Conservation (phyloP, 1,139 yeast genomes). For the Pichia sorboxylosa region DNA sequence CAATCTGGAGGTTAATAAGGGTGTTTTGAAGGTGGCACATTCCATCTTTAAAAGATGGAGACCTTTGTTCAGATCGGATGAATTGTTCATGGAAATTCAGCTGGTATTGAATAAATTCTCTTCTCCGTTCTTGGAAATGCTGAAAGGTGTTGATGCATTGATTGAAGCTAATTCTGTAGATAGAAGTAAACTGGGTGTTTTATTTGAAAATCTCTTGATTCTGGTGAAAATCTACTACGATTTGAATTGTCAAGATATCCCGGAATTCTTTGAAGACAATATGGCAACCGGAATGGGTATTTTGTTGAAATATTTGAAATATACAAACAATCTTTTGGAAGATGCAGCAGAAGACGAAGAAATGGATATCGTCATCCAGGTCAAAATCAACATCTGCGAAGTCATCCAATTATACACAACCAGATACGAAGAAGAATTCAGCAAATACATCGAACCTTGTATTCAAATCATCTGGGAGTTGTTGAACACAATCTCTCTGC, state of each 20-base stretch:
- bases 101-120: conserved; percentile 78
- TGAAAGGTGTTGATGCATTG: conserved; percentile 53
- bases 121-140: conserved; percentile 62
- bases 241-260: conserved; percentile 93
- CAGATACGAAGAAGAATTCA: conserved; percentile 86
- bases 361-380: conserved; percentile 57
- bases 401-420: conserved; percentile 76
- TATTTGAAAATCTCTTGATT: conserved; percentile 62
- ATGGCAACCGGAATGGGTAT: conserved; percentile 66
- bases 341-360: conserved; percentile 59
- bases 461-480: conserved; percentile 77
- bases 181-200: conserved; percentile 37
- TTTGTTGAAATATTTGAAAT: conserved; percentile 67
- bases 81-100: conserved; percentile 74
- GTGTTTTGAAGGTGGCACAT: conserved; percentile 85
- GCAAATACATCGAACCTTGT: conserved; percentile 60
- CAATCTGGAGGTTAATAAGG: conserved; percentile 69
- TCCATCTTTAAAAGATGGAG: conserved; percentile 96
- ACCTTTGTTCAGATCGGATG: conserved; percentile 86
- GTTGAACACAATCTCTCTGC: conserved; percentile 53
- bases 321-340: conserved; percentile 42
- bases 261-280: conserved; percentile 94
- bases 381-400: conserved; percentile 78
- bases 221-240: conserved; percentile 79
- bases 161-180: conserved; percentile 40